A percentile compares a stretch with the other conserved stretches of the same genome.
Conservation (phyloP, 768 basidiomycete genomes). For the Mycena sanguinolenta region DNA sequence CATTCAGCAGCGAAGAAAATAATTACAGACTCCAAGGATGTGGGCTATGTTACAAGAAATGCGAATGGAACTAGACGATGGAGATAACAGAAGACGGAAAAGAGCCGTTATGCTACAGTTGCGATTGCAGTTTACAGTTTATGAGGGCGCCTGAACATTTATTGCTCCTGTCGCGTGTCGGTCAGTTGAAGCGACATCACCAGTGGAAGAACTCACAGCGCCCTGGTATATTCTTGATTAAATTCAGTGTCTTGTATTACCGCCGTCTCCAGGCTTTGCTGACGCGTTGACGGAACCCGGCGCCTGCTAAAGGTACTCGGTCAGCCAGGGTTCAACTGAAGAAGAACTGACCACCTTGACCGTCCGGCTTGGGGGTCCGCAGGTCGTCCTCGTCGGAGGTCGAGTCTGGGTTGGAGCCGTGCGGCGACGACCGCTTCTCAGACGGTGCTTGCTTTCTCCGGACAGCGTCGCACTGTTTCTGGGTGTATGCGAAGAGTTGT, state of each 20-base stretch:
- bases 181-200: neutral
- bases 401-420: neutral
- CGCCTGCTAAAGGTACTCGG: conserved; percentile 29
- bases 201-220: conserved; percentile 7
- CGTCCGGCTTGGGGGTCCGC: conserved; percentile 30
- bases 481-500: conserved; percentile 57
- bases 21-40: conserved; percentile 9
- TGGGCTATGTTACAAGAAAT: conserved; percentile 21
- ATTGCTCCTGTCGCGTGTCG: neutral
- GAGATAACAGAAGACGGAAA: neutral
- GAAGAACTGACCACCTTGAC: neutral
- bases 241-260: neutral
- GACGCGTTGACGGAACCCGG: conserved; percentile 26
- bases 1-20: neutral
- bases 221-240: conserved; percentile 4
- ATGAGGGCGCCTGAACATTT: neutral
- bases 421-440: neutral
- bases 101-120: conserved; percentile 21
- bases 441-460: conserved; percentile 23
- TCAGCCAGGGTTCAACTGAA: conserved; percentile 22
- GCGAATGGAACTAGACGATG: neutral
- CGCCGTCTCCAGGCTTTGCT: conserved; percentile 36
- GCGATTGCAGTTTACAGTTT: neutral
- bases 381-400: conserved; percentile 12
- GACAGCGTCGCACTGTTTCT: conserved; percentile 55